Percentiles rank a stretch among this genome's conserved stretches.
Conservation (phyloP, 805 yeast species). For the Candida insectorum region DNA sequence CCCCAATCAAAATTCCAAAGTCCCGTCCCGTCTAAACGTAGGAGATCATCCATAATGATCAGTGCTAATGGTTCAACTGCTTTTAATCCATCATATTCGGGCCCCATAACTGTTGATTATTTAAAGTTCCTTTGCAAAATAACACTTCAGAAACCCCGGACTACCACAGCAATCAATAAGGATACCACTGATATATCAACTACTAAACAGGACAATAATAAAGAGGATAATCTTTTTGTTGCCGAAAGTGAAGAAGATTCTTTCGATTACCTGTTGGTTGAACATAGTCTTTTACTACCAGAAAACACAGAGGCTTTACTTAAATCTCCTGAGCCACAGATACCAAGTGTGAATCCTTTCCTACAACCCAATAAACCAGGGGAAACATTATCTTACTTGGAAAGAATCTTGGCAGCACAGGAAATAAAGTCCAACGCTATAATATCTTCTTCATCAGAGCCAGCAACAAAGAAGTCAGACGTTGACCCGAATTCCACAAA, state of each 20-base stretch:
- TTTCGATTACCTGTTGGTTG: not conserved
- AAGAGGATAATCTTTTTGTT: too few relatives aligned
- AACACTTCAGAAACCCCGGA: slow-evolving; percentile 7
- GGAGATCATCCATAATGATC: slow-evolving; percentile 26
- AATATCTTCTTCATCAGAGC: not conserved
- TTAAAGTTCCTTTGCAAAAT: slow-evolving; percentile 33
- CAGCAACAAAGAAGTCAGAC: not conserved
- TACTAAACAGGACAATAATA: not conserved
- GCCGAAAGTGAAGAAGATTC: slow-evolving; percentile 3
- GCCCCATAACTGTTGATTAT: slow-evolving; percentile 36
- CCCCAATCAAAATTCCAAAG: slow-evolving; percentile 6
- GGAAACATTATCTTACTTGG: slow-evolving; percentile 23
- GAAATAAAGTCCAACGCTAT: not conserved
- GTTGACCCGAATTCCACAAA: not conserved
- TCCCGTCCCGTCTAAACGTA: slow-evolving; percentile 8
- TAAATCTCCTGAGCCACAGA: slow-evolving; percentile 1
- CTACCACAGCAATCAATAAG: too few relatives aligned
- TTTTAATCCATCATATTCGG: slow-evolving; percentile 29
- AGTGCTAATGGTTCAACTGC: slow-evolving; percentile 17
- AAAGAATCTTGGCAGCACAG: slow-evolving; percentile 25
- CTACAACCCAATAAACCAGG: not conserved
- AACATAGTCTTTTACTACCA: slow-evolving; percentile 1
- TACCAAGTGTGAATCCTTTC: not conserved
- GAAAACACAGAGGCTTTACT: slow-evolving; percentile 2
- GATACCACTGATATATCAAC: too few relatives aligned